Evolutionary conservation across 1,284 basidiomycete genomes (phyloP).

Genomic region (Exobasidium cylindrosporum): DNA sequence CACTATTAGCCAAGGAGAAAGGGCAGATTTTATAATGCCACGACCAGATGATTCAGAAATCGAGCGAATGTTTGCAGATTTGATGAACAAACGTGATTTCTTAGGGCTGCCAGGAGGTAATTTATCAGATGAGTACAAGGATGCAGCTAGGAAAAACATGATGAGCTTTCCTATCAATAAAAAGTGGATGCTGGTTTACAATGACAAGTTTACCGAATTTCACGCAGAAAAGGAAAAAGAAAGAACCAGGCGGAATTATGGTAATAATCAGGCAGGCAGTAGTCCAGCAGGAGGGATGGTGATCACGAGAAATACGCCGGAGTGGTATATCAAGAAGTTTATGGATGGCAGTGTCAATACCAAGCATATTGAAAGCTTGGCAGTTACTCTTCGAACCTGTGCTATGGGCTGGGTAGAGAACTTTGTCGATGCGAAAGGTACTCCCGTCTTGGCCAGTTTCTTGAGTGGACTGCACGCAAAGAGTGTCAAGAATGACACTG

Average conservation of each 20-base stretch:
- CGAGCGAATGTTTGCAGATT: slow-evolving; percentile 52
- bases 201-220: slow-evolving; percentile 76
- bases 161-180: slow-evolving; percentile 62
- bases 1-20: neutral
- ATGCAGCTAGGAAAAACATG: slow-evolving; percentile 46
- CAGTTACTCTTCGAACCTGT: slow-evolving; percentile 69
- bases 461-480: slow-evolving; percentile 47
- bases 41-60: slow-evolving; percentile 46
- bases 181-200: slow-evolving; percentile 89
- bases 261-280: slow-evolving; percentile 61
- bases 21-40: slow-evolving; percentile 34
- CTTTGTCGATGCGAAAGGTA: slow-evolving; percentile 66
- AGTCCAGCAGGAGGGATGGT: slow-evolving; percentile 59
- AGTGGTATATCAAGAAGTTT: slow-evolving; percentile 79
- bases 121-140: slow-evolving; percentile 40
- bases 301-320: slow-evolving; percentile 54
- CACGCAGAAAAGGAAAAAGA: slow-evolving; percentile 58
- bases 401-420: slow-evolving; percentile 54
- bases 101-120: slow-evolving; percentile 44
- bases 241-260: slow-evolving; percentile 52
- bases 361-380: slow-evolving; percentile 73
- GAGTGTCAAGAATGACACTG: slow-evolving; percentile 59
- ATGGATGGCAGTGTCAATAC: slow-evolving; percentile 78
- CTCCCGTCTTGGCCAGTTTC: slow-evolving; percentile 75
- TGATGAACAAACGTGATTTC: slow-evolving; percentile 53